These are phyloP conservation scores for Clavispora santaluciae DNA, from an alignment of 805 yeast genomes.

Conservation along the genomic window DNA sequence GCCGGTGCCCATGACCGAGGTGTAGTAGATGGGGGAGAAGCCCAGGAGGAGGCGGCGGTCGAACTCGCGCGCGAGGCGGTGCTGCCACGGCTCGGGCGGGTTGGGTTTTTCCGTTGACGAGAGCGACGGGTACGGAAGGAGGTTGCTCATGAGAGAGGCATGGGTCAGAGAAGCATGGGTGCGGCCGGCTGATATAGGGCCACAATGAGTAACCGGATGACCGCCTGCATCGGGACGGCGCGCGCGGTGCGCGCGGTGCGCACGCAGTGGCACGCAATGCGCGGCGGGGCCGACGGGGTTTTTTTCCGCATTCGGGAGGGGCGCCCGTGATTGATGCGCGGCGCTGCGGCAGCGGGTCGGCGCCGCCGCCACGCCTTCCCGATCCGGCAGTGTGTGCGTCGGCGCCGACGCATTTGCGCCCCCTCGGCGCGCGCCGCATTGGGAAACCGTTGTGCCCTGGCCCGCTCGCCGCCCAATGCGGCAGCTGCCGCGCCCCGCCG, in stretches of 20 bases:
- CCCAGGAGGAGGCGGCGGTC: slow-evolving; percentile 15
- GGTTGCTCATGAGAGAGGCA: neutral
- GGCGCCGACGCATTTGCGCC: neutral
- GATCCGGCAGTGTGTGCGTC: too few species aligned
- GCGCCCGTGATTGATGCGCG: too few species aligned
- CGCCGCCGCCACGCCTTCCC: too few species aligned
- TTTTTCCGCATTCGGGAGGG: too few species aligned
- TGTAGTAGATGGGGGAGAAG: slow-evolving; percentile 56
- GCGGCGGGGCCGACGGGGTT: too few species aligned
- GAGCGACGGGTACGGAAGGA: neutral
- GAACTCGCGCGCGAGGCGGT: slow-evolving; percentile 3
- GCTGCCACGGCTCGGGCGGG: neutral
- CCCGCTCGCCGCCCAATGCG: neutral
- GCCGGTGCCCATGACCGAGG: slow-evolving; percentile 83
- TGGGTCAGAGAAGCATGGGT: neutral
- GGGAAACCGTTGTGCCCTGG: too few species aligned
- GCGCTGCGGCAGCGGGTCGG: too few species aligned
- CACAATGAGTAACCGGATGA: neutral
- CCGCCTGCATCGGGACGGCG: neutral
- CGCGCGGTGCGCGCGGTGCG: too few species aligned
- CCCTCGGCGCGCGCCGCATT: too few species aligned
- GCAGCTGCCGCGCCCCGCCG: neutral
- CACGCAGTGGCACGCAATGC: too few species aligned
- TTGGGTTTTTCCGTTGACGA: neutral
- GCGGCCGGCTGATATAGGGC: neutral